phyloP scores from a whole-genome alignment of 192 early-diverging fungal species.

The Chytriomyces hyalinus region DNA sequence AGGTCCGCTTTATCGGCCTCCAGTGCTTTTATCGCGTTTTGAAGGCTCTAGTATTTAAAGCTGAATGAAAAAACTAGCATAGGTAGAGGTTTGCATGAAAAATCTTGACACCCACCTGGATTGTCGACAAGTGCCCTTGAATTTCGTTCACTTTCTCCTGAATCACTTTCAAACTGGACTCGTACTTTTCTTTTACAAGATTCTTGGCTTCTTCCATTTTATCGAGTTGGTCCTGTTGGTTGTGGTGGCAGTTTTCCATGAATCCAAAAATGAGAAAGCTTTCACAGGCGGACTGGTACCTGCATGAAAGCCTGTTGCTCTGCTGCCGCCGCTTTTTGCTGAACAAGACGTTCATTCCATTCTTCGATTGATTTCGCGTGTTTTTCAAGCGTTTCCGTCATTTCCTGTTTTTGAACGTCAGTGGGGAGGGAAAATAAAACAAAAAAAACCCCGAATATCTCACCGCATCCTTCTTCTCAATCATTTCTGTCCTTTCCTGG shows the following conservation, averaged over 20 bases:
- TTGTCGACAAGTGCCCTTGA: conserved; percentile 51
- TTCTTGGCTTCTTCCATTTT: conserved; percentile 46
- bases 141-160: conserved; percentile 60
- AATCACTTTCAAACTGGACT: conserved; percentile 37
- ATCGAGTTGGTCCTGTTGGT: conserved; percentile 36
- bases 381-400: not conserved
- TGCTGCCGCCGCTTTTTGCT: conserved; percentile 6
- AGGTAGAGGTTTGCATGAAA: not conserved
- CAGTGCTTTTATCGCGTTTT: conserved; percentile 39
- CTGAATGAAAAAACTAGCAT: not conserved
- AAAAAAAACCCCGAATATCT: not conserved
- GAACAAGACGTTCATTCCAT: not conserved
- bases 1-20: conserved; percentile 59
- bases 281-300: not conserved
- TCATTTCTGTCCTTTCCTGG: not conserved
- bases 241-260: not conserved
- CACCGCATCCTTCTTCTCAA: conserved; percentile 13
- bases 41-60: conserved; percentile 18
- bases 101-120: conserved; percentile 40
- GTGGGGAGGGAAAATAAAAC: not conserved
- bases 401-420: conserved; percentile 6
- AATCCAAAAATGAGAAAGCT: not conserved
- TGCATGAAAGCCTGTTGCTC: conserved; percentile 32
- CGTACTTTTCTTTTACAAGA: conserved; percentile 33
- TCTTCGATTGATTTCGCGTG: conserved; percentile 16